These are phyloP conservation scores for Onygena corvina DNA, from an alignment of 2,329 filamentous ascomycete genomes.

Conservation along the genomic window DNA sequence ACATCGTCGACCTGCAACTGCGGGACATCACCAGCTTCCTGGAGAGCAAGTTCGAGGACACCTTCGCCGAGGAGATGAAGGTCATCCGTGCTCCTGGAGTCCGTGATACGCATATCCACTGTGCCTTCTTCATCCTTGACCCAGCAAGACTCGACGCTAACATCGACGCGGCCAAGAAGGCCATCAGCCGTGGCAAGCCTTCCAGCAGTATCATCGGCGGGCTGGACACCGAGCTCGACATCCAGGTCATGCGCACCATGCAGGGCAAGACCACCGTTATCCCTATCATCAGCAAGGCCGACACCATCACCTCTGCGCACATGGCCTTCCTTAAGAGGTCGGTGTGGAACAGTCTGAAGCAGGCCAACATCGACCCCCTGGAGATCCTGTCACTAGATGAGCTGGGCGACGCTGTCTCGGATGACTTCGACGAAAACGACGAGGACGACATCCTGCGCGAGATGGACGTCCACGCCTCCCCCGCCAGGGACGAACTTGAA, in stretches of 20 bases:
- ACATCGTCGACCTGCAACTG: constrained; percentile 84
- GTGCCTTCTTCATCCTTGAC: constrained; percentile 83
- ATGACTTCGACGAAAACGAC: constrained; percentile 39
- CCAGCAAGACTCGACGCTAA: constrained; percentile 75
- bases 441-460: constrained; percentile 30
- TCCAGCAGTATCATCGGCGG: constrained; percentile 47
- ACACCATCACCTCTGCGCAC: constrained; percentile 89
- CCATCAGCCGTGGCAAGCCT: constrained; percentile 43
- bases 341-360: constrained; percentile 79
- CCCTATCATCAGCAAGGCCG: constrained; percentile 89
- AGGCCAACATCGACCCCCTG: constrained; percentile 73
- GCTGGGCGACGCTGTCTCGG: constrained; percentile 43
- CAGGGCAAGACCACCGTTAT: constrained; percentile 92
- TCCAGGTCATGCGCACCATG: constrained; percentile 77
- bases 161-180: constrained; percentile 53
- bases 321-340: constrained; percentile 85
- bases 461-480: constrained; percentile 18
- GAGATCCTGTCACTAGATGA: constrained; percentile 76
- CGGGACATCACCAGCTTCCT: constrained; percentile 84
- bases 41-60: constrained; percentile 97
- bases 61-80: constrained; percentile 94
- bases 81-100: constrained; percentile 84
- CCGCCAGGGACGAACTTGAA: constrained; percentile 4
- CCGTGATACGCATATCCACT: constrained; percentile 94
- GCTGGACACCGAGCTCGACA: constrained; percentile 76